Evolutionary conservation across 805 yeast species (phyloP), one percentile per base, ranked within the genome.

Genomic region (Wickerhamomyces subpelliculosus): DNA sequence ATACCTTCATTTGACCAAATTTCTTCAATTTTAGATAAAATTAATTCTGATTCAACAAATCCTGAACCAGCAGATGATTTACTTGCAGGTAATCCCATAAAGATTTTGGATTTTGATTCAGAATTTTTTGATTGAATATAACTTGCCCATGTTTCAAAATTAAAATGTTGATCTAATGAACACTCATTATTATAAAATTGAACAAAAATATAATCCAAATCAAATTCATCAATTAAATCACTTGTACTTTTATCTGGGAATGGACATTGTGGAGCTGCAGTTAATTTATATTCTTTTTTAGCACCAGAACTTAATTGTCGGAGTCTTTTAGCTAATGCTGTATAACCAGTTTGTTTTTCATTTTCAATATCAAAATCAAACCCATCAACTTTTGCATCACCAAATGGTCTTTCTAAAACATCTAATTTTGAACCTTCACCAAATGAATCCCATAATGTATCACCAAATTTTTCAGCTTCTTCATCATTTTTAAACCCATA

Each of bases 301-400:
- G 58, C 63, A 46, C 33, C 27, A 8, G 64, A 73, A 39, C 64
- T 61, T 5, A 55, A 48, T 4, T 42, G 40, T 47, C 75, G 65
- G 44, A 79, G 51, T 48, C 70, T 66, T 30, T 60, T 65, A 12
- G 76, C 84, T 37, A 82, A 58, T 13, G 80, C 73, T 27, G 76
- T 73, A 52, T 80, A 83, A n/a, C 95, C 96, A 1, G 67, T 64
- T 36, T 71, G 68, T 40, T 68, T 59, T 43, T 68, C 68, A 55
- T 75, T 72, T 60, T 90, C 97, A 51, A 85, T 78, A 60, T 90
- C 97, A 45, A 89, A 79, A 60, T 90, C 97, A 57, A 88, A 89
- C 14, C 97, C 97, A 61, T 90, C 97, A 33, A 90, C 68, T 19
- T 80, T 60, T 2, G 95, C 68, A 49, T 69, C 73, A 34, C 84